A percentile compares a stretch with the other conserved stretches of the same genome.
phyloP scores from a whole-genome alignment of 345 rosid species.

The Conringia planisiliqua region DNA sequence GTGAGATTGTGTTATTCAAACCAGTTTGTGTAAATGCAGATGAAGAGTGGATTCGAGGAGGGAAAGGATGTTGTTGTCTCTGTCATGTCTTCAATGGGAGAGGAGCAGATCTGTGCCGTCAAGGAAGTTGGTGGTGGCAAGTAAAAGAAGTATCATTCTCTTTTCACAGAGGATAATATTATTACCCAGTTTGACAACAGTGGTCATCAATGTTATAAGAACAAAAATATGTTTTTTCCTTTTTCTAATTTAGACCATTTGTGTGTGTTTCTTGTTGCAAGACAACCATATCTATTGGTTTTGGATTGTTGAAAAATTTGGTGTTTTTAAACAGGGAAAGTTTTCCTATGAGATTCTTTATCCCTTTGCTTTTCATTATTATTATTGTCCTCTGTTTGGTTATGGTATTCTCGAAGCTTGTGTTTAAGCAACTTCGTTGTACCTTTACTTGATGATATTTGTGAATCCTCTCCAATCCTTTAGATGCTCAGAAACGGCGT shows the following conservation, averaged over 20 bases:
- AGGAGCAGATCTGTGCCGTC: slow-evolving; percentile 82
- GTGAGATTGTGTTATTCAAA: background rate
- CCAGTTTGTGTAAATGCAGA: slow-evolving; percentile 29
- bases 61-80: slow-evolving; percentile 77
- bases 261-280: slow-evolving; percentile 26
- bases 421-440: background rate
- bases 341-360: slow-evolving; percentile 7
- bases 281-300: slow-evolving; percentile 29
- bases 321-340: slow-evolving; percentile 17
- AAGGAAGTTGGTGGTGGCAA: slow-evolving; percentile 68
- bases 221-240: slow-evolving; percentile 12
- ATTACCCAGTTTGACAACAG: slow-evolving; percentile 25
- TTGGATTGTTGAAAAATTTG: slow-evolving; percentile 28
- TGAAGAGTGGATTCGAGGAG: slow-evolving; percentile 67
- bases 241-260: slow-evolving; percentile 24
- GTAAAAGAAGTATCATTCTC: slow-evolving; percentile 35
- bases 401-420: background rate
- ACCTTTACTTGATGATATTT: background rate
- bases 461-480: background rate
- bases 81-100: slow-evolving; percentile 90
- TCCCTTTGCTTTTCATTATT: background rate
- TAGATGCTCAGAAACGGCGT: no score
- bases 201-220: slow-evolving; percentile 13
- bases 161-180: slow-evolving; percentile 3
- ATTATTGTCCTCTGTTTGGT: background rate